Evolutionary conservation across 257 asterid species (phyloP), one percentile per base, ranked within the genome.

Genomic region (Rubia yunnanensis): DNA sequence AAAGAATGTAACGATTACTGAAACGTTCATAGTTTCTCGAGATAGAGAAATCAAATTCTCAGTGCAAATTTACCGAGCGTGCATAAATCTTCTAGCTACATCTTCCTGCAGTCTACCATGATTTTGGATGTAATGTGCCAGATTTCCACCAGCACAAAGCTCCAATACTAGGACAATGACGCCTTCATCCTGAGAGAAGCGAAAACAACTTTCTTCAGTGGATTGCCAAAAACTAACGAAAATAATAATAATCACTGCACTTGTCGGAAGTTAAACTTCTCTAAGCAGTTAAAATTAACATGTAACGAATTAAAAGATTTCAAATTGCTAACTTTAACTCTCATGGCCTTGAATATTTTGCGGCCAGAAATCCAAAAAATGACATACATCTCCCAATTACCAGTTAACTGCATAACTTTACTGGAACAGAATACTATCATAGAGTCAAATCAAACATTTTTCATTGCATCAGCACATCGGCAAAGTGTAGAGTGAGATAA

Each of bases 101-200:
- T 62, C 64, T 69, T 83, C 83, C 71, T 66, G 74, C 70, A 84
- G 83, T 68, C 83, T 81, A 68, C 83, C 86, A 60, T 75, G 81
- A 60, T 34, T 67, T 41, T 6, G 71, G 59, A 81, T 75, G 76
- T 75, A 84, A 63, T 82, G 73, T 64, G 83, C 87, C 41, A 84
- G 80, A 75, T 79, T 66, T 23, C 85, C 87, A 31, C 87, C 85
- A 13, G 65, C 73, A 65, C 90, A 84, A 58, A 79, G 81, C 79
- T 84, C 89, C 74, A 79, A 62, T 49, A 81, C 78, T 60, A 84
- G 82, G 64, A 77, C 59, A 22, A 77, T 58, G 65, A 59, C 67
- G 72, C 60, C 78, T 61, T 79, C 81, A 67, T 60, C 77, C 90
- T 81, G 78, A 60, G 32, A 60, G 66, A 69, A 32, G 15, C 20